These are phyloP conservation scores for Colletotrichum agaves DNA, from an alignment of 2,329 filamentous ascomycete species.

Conservation along the genomic window DNA sequence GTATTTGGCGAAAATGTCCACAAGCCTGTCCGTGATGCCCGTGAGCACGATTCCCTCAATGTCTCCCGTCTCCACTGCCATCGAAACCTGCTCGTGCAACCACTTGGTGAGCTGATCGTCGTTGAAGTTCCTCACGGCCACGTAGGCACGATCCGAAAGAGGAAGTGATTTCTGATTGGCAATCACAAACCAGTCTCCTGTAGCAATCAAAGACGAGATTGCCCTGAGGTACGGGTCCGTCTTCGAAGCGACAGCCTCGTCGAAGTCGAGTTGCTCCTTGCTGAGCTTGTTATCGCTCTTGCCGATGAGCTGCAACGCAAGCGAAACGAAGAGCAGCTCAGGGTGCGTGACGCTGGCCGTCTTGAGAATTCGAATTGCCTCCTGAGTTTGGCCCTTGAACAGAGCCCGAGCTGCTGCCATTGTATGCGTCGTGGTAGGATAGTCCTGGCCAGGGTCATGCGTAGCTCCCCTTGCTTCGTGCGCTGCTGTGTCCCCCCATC, in stretches of 20 bases:
- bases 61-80: slow-evolving; percentile 73
- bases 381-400: slow-evolving; percentile 75
- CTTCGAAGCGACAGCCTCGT: slow-evolving; percentile 68
- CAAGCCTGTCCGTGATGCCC: slow-evolving; percentile 76
- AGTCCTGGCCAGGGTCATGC: slow-evolving; percentile 57
- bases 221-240: slow-evolving; percentile 84
- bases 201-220: slow-evolving; percentile 81
- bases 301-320: slow-evolving; percentile 72
- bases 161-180: slow-evolving; percentile 79
- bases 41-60: slow-evolving; percentile 83
- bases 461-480: slow-evolving; percentile 33
- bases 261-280: slow-evolving; percentile 66
- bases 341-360: slow-evolving; percentile 70
- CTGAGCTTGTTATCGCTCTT: slow-evolving; percentile 57
- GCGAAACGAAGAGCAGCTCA: slow-evolving; percentile 74
- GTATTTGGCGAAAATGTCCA: slow-evolving; percentile 81
- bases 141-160: slow-evolving; percentile 77
- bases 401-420: slow-evolving; percentile 81
- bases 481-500: slow-evolving; percentile 70
- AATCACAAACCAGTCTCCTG: slow-evolving; percentile 79
- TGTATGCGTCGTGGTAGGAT: slow-evolving; percentile 69
- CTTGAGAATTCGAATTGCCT: slow-evolving; percentile 77
- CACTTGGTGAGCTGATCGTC: slow-evolving; percentile 73
- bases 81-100: slow-evolving; percentile 72
- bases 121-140: slow-evolving; percentile 75